Conservation (phyloP, 257 asterid genomes). For the Solanum chaucha region DNA sequence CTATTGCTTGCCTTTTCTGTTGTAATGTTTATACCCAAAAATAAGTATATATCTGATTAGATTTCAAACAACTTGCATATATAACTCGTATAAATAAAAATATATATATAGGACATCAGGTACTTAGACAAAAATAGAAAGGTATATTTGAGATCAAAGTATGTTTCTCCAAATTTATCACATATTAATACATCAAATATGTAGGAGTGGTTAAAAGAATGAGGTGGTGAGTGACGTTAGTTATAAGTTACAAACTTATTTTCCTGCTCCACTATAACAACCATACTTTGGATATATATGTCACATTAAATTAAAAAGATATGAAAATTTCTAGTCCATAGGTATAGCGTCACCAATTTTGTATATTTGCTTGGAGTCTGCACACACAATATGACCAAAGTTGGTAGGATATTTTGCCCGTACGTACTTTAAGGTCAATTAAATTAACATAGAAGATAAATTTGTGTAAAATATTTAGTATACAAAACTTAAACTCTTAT, state of each 20-base stretch:
- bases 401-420: neutral
- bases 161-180: neutral
- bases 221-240: slow-evolving; percentile 38
- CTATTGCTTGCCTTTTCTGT: too few species aligned
- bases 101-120: neutral
- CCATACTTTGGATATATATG: slow-evolving; percentile 14
- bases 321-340: neutral
- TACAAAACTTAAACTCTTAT: neutral
- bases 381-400: neutral
- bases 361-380: neutral
- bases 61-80: neutral
- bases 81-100: neutral
- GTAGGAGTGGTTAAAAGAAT: slow-evolving; percentile 36
- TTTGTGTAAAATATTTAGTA: neutral
- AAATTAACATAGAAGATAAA: neutral
- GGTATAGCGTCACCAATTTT: neutral
- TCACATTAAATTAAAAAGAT: neutral
- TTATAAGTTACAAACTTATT: neutral
- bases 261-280: slow-evolving; percentile 66
- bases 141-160: neutral
- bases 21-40: too few species aligned
- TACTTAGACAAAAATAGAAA: neutral
- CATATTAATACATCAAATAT: neutral
- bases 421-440: neutral
- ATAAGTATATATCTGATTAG: too few species aligned